Evolutionary conservation across 176 grass and related monocot species (phyloP), one percentile per base, ranked within the genome.

Genomic region (Poa annua): DNA sequence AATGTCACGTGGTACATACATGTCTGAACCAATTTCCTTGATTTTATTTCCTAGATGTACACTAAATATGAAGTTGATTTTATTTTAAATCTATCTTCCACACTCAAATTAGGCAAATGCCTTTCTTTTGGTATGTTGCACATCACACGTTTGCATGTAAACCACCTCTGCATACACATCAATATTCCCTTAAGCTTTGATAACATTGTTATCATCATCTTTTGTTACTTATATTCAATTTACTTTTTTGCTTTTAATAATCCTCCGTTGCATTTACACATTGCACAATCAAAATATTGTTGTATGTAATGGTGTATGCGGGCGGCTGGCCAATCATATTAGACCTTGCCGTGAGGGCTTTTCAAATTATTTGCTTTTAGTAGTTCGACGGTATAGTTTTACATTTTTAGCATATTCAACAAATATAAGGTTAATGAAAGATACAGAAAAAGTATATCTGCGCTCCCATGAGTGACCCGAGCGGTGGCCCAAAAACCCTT

Each of bases 101-200:
- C 24, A 35, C 3, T 80, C 3, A 5, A 74, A 3, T 51, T 60
- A 22, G 74, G 35, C 36, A 55, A 57, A 45, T 56, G 20, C 29
- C 51, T 35, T 6, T 76, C 7, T 47, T 17, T 55, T 51, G 83
- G 78, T n/a, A 57, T 11, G 55, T 8, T 11, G 21, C 55, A 59
- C 55, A 59, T 11, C 20, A 59, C 56, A 24, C 21, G 2, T 25
- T 48, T 48, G 11, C 11, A 48, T 13, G 45, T 60, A 25, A 25
- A 22, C 21, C 3, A 60, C 56, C 56, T 60, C 21, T 24, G 56
- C 39, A 5, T 80, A 38, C 34, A 22, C 22, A 74, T 33, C 3
- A 66, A 34, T 69, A 68, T 66, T 51, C 38, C 33, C 44, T 52
- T 75, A 45, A 13, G 24, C 55, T 85, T 85, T 20, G 34, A 76